Base-by-base conservation (phyloP, 257 asterid genomes). In the Parsonsia alboflavescens region DNA sequence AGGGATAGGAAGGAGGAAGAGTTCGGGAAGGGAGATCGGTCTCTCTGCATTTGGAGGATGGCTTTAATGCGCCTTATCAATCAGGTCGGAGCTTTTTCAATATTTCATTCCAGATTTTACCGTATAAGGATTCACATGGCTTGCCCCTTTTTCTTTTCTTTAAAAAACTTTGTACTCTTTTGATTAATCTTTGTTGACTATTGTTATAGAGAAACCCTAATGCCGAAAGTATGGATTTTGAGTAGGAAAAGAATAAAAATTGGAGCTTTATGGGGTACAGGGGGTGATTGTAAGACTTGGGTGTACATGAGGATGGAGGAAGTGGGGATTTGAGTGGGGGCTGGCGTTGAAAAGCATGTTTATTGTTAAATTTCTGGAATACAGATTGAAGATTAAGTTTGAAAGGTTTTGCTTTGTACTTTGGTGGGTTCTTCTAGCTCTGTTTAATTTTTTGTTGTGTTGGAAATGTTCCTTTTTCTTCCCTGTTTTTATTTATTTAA, bases 21-120 rank as follows among this genome's bases (percentile, higher is more conserved):
- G 74, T 58, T 53, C 28, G 2, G 6, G 50, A 9, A 17, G 71
- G 73, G 67, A 70, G 77, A 71, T 70, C 80, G 36, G 72, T 75
- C 78, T 73, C 76, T 79, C 52, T 75, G 75, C 72, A 44, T 59
- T 46, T 72, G 71, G 72, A 56, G 77, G 65, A 89, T 91, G 97
- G 88, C 88, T 79, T 68, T 89, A 71, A 77, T 86, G 84, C 91
- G 88, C 78, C 92, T 89, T 76, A 83, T 88, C 82, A 76, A 67
- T 57, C 89, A 86, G 96, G 97, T 88, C 26, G 41, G 70, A 65
- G 59, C 75, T 81, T 76, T 44, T 30, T 50, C 28, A 7, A 67
- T 76, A 15, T 33, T 22, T n/a, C 36, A 1, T 72, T 49, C 53
- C 39, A 73, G 67, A 10, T 79, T 28, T 56, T 10, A 62, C 12